Base-by-base conservation (phyloP, 768 basidiomycete genomes). In the Tylopilus plumbeoviolaceoides region DNA sequence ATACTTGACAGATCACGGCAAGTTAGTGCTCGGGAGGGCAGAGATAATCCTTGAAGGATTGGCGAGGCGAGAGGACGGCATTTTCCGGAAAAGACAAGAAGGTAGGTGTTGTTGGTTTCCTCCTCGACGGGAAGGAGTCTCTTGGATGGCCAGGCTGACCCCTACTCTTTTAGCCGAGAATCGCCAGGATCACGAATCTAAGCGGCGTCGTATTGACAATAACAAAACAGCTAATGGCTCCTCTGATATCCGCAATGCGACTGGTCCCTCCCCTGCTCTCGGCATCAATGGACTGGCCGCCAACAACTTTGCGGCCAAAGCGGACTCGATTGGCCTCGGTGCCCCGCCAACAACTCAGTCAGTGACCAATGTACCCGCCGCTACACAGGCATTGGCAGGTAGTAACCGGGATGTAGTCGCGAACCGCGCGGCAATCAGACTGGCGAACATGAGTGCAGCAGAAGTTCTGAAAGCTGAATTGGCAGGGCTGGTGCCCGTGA, bases 391-490 rank as follows among this genome's bases (percentile, higher is more conserved):
- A 39, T 74, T 95, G 48, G 86, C 82, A 39, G 90, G 90, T 20
- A 88, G 87, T n/a, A 95, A 95, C 69, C 81, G 82, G 50, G 91
- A 94, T 69, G 83, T 95, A 54, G 92, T 95, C 27, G 86, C 87
- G 45, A 95, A 95, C 69, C 83, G 92, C 39, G 82, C 83, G 57
- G 91, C 89, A 23, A 91, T 97, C 58, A 84, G 95, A 55, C 85
- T 95, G 82, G 95, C 95, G 27, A 98, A 98, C 66, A 83, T 98
- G 84, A 91, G 84, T 74, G 95, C 95, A 42, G 95, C 95, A 50
- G 91, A 98, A 68, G 81, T 87, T 68, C 77, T 98, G 62, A 95
- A 91, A 72, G 93, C 91, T 47, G 91, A 98, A 70, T 70, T 98
- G 58, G 80, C 85, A 58, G 81, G 83, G 20, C 65, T 75, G 42